Evolutionary conservation across 441 rosid genomes (phyloP).

Genomic region (Croton laevigatus): DNA sequence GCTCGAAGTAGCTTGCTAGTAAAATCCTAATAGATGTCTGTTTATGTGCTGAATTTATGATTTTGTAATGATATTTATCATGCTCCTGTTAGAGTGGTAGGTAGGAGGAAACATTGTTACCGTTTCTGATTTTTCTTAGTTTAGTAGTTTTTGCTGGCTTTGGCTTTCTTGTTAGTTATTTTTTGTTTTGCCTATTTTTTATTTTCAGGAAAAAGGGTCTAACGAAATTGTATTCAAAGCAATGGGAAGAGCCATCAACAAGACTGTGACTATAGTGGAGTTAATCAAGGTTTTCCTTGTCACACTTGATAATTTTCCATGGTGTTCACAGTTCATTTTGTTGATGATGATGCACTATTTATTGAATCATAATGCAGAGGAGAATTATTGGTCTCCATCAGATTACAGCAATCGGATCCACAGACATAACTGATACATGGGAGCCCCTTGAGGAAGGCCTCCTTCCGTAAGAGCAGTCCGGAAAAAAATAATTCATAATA

Average conservation of each 20-base stretch:
- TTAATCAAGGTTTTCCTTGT: slow-evolving; percentile 53
- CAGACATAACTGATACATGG: slow-evolving; percentile 91
- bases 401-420: slow-evolving; percentile 73
- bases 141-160: neutral
- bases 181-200: neutral
- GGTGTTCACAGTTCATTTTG: neutral
- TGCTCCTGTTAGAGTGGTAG: neutral
- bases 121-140: neutral
- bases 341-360: neutral
- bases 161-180: neutral
- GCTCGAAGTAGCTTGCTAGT: neutral
- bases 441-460: slow-evolving; percentile 99
- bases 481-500: neutral
- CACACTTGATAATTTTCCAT: neutral
- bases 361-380: slow-evolving; percentile 46
- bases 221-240: slow-evolving; percentile 84
- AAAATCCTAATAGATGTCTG: neutral
- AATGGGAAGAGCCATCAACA: slow-evolving; percentile 97
- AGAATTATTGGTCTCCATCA: slow-evolving; percentile 91
- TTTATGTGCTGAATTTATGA: neutral
- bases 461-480: slow-evolving; percentile 56
- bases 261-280: slow-evolving; percentile 88
- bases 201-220: slow-evolving; percentile 65
- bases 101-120: neutral
- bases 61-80: neutral